A percentile compares a stretch with the other conserved stretches of the same genome.
phyloP scores from a whole-genome alignment of 148 eudicot species.

The Diospyros kaki region DNA sequence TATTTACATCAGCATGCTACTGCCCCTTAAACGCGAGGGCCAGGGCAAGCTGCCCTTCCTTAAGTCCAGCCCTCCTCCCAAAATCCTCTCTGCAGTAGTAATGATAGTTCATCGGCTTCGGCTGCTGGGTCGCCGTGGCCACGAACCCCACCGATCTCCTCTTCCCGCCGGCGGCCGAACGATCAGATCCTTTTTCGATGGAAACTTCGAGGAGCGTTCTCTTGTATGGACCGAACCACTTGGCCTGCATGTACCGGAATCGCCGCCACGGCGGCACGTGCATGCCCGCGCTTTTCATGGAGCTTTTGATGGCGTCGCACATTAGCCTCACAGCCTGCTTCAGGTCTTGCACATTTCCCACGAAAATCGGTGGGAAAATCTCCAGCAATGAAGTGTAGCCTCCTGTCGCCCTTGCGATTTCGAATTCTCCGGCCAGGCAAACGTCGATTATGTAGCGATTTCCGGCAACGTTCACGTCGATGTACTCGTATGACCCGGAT shows the following conservation, averaged over 20 bases:
- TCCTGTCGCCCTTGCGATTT: conserved; percentile 54
- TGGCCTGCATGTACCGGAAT: conserved; percentile 53
- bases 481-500: conserved; percentile 66
- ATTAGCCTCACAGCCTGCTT: conserved; percentile 54
- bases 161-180: background rate
- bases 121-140: background rate
- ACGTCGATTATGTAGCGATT: conserved; percentile 61
- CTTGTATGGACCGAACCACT: conserved; percentile 62
- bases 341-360: conserved; percentile 41
- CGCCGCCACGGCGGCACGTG: conserved; percentile 79
- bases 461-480: conserved; percentile 41
- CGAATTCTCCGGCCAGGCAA: conserved; percentile 40
- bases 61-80: conserved; percentile 28
- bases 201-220: conserved; percentile 41
- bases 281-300: conserved; percentile 44
- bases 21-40: conserved; percentile 17
- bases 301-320: conserved; percentile 51
- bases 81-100: conserved; percentile 38
- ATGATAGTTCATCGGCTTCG: conserved; percentile 16
- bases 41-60: conserved; percentile 46
- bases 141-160: conserved; percentile 48
- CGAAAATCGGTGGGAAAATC: conserved; percentile 40
- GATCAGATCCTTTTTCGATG: background rate
- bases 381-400: conserved; percentile 40
- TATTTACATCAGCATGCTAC: background rate